Percentiles rank a stretch among this genome's conserved stretches.
Evolutionary conservation across 352 stramenopile genomes (phyloP).

Genomic region (Phytopythium oedochilum): DNA sequence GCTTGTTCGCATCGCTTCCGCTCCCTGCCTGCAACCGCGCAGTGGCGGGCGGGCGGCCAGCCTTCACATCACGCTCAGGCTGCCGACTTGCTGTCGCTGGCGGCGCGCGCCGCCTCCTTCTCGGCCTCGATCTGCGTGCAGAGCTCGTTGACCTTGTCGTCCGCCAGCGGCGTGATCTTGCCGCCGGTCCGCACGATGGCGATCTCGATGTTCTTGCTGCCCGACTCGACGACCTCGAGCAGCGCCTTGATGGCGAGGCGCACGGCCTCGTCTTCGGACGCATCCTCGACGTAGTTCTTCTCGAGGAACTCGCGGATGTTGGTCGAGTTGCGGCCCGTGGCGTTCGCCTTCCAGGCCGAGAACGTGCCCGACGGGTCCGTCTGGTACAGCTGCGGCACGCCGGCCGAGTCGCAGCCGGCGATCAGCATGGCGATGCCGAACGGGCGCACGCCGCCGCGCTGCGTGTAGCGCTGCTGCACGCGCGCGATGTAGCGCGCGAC

Average conservation of each 20-base stretch:
- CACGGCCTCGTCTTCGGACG: slow-evolving; percentile 90
- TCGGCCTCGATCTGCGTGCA: slow-evolving; percentile 81
- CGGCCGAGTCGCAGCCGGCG: slow-evolving; percentile 91
- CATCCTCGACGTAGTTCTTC: slow-evolving; percentile 95
- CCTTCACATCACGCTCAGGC: no score
- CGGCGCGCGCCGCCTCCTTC: slow-evolving; percentile 73
- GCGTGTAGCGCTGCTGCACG: slow-evolving; percentile 98
- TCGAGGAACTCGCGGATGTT: slow-evolving; percentile 98
- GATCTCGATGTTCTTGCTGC: slow-evolving; percentile 99
- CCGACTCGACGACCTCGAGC: slow-evolving; percentile 97
- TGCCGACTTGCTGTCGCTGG: slow-evolving; percentile 77
- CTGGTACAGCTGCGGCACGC: slow-evolving; percentile 95
- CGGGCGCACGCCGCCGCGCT: slow-evolving; percentile 96
- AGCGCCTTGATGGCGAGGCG: slow-evolving; percentile 94
- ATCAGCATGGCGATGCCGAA: slow-evolving; percentile 99
- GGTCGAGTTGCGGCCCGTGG: slow-evolving; percentile 96
- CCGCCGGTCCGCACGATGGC: slow-evolving; percentile 86
- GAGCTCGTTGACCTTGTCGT: slow-evolving; percentile 77
- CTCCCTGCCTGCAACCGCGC: no score
- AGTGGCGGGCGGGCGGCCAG: no score
- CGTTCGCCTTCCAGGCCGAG: slow-evolving; percentile 97
- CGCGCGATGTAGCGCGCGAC: slow-evolving; percentile 96
- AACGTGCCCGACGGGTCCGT: slow-evolving; percentile 98
- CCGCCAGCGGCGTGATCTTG: slow-evolving; percentile 60
- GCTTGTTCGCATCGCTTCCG: no score